Evolutionary conservation across 345 rosid species (phyloP).

Genomic region (Salix viminalis): DNA sequence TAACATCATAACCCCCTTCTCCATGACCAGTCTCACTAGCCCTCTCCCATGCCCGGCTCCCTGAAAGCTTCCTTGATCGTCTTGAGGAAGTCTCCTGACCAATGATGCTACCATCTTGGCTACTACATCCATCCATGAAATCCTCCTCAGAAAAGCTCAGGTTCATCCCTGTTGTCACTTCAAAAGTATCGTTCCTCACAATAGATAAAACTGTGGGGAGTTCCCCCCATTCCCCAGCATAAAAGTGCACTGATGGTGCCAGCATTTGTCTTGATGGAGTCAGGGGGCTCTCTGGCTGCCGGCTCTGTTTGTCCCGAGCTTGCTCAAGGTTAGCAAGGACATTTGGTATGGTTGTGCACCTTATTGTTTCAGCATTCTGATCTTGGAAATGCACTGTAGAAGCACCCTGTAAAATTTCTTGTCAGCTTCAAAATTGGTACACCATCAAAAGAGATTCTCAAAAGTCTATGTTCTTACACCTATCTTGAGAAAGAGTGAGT

Average conservation of each 20-base stretch:
- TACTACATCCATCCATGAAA: constrained; percentile 89
- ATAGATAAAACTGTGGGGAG: constrained; percentile 75
- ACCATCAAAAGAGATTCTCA: neutral
- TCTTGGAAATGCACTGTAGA: constrained; percentile 82
- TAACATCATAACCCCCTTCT: constrained; percentile 91
- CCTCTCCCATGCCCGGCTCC: constrained; percentile 97
- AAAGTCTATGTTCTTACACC: neutral
- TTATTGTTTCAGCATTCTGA: constrained; percentile 70
- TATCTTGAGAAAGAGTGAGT: neutral
- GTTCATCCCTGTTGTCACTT: constrained; percentile 58
- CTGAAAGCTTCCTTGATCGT: constrained; percentile 89
- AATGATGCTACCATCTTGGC: constrained; percentile 86
- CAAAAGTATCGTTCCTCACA: constrained; percentile 60
- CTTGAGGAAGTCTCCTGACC: constrained; percentile 71
- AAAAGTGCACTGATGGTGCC: constrained; percentile 75
- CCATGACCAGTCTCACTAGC: constrained; percentile 76
- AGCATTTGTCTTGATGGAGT: constrained; percentile 87
- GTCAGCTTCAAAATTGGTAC: neutral
- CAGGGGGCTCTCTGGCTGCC: constrained; percentile 77
- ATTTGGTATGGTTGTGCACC: constrained; percentile 87
- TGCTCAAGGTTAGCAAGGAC: constrained; percentile 94
- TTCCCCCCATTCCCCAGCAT: constrained; percentile 95
- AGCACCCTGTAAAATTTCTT: constrained; percentile 61
- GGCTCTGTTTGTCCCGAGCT: constrained; percentile 81
- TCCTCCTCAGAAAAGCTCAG: constrained; percentile 92